Percentiles rank a stretch among this genome's conserved stretches.
Conservation (phyloP, 1,139 yeast genomes). For the Meyerozyma carpophila region DNA sequence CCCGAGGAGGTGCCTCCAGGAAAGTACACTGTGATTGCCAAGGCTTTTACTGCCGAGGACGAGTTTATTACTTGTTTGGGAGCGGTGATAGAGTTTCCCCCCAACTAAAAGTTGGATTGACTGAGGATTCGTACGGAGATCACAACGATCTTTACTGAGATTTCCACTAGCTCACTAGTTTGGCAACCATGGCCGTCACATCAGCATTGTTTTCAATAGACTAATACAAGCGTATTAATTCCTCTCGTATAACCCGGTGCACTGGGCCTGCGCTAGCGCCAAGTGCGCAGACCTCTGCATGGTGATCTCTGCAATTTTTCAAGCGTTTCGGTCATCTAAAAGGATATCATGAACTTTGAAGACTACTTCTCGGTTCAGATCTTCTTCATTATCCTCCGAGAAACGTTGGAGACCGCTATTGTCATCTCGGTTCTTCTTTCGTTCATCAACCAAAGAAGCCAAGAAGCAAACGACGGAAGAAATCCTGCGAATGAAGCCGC, state of each 20-base stretch:
- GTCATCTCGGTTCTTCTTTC: slow-evolving; percentile 81
- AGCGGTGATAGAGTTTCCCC: slow-evolving; percentile 67
- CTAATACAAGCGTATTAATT: not conserved
- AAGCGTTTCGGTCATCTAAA: not conserved
- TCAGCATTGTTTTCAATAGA: not conserved
- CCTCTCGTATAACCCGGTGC: not conserved
- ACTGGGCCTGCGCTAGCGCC: not conserved
- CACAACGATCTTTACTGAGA: too few species aligned
- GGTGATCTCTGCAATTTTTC: not conserved
- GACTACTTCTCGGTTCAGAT: slow-evolving; percentile 68
- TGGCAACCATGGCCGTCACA: too few species aligned
- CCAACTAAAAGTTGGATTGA: too few species aligned
- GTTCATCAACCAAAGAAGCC: slow-evolving; percentile 59
- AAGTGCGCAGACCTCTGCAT: not conserved
- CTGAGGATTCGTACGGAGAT: too few species aligned
- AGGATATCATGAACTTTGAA: slow-evolving; percentile 22
- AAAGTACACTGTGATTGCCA: slow-evolving; percentile 74
- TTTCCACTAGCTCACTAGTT: too few species aligned
- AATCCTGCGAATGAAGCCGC: not conserved
- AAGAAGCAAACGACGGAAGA: slow-evolving; percentile 2
- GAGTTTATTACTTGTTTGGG: slow-evolving; percentile 78
- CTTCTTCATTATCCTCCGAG: slow-evolving; percentile 82
- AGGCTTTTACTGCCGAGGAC: slow-evolving; percentile 83
- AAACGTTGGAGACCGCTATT: slow-evolving; percentile 82
- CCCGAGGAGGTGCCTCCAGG: slow-evolving; percentile 98